Percentiles rank a stretch among this genome's conserved stretches.
phyloP scores from a whole-genome alignment of 306 rosid genomes.

The Quercus cerris region DNA sequence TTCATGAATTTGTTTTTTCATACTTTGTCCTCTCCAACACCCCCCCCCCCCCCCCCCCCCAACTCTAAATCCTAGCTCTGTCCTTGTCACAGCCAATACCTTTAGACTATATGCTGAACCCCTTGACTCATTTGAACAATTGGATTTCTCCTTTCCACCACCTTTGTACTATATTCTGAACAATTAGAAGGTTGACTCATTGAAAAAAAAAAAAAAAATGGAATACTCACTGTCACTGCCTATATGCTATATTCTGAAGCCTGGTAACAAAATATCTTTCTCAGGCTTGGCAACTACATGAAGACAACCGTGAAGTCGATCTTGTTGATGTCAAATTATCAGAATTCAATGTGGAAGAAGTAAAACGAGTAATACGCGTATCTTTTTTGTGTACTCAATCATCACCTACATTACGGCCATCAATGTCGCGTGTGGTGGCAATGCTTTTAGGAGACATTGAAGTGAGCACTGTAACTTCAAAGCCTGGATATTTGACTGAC shows the following conservation, averaged over 20 bases:
- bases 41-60: too few species aligned
- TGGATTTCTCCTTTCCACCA: too few species aligned
- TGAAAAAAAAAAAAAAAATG: too few species aligned
- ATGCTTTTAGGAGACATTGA: conserved; percentile 69
- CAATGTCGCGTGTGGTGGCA: conserved; percentile 73
- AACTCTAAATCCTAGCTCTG: too few species aligned
- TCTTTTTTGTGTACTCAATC: conserved; percentile 65
- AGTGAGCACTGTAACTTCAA: conserved; percentile 45
- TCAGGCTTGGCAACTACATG: conserved; percentile 71
- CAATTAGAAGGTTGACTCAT: too few species aligned
- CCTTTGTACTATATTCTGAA: too few species aligned
- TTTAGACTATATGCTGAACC: background rate
- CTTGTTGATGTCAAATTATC: conserved; percentile 46
- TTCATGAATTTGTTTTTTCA: too few species aligned
- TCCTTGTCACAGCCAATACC: background rate
- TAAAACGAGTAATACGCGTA: conserved; percentile 40
- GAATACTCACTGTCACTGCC: too few species aligned
- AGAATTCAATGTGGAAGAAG: conserved; percentile 44
- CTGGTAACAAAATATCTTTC: background rate
- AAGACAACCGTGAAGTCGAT: conserved; percentile 32
- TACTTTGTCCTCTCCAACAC: too few species aligned
- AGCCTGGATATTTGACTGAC: conserved; percentile 65
- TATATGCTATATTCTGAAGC: too few species aligned
- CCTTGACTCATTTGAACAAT: too few species aligned
- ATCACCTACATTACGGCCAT: conserved; percentile 51